Evolutionary conservation across 768 basidiomycete genomes (phyloP).

Genomic region (Amanita pallidorosea): DNA sequence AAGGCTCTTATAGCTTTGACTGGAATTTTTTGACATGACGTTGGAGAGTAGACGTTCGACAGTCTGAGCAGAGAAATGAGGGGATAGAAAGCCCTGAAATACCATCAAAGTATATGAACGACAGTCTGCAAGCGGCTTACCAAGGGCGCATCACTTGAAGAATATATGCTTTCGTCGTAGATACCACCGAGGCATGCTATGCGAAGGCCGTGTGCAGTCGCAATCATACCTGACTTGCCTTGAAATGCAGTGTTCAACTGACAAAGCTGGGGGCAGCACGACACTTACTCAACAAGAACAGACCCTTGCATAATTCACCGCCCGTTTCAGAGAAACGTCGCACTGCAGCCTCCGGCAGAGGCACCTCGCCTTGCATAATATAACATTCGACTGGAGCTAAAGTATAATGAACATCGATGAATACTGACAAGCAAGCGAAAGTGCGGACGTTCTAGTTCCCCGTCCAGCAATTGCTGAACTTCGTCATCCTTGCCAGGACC

Average conservation of each 20-base stretch:
- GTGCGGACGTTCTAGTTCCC: slow-evolving; percentile 49
- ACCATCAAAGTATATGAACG: slow-evolving; percentile 4
- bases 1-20: slow-evolving; percentile 49
- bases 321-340: slow-evolving; percentile 66
- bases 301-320: slow-evolving; percentile 72
- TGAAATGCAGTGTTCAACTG: slow-evolving; percentile 4
- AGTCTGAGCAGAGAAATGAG: slow-evolving; percentile 62
- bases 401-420: slow-evolving; percentile 8
- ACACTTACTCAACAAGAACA: slow-evolving; percentile 75
- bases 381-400: slow-evolving; percentile 85
- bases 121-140: slow-evolving; percentile 24
- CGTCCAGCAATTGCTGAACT: slow-evolving; percentile 58
- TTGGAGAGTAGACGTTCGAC: slow-evolving; percentile 66
- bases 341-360: slow-evolving; percentile 62
- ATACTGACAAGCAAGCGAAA: slow-evolving; percentile 5
- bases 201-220: slow-evolving; percentile 68
- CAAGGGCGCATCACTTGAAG: slow-evolving; percentile 49
- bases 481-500: slow-evolving; percentile 31
- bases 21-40: slow-evolving; percentile 42
- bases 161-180: slow-evolving; percentile 53
- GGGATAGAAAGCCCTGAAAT: slow-evolving; percentile 61
- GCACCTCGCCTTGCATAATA: slow-evolving; percentile 79
- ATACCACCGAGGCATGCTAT: slow-evolving; percentile 81
- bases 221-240: slow-evolving; percentile 79
- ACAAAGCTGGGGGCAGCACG: not conserved